These are phyloP conservation scores for Ormosia emarginata DNA, from an alignment of 306 rosid species.

Conservation along the genomic window DNA sequence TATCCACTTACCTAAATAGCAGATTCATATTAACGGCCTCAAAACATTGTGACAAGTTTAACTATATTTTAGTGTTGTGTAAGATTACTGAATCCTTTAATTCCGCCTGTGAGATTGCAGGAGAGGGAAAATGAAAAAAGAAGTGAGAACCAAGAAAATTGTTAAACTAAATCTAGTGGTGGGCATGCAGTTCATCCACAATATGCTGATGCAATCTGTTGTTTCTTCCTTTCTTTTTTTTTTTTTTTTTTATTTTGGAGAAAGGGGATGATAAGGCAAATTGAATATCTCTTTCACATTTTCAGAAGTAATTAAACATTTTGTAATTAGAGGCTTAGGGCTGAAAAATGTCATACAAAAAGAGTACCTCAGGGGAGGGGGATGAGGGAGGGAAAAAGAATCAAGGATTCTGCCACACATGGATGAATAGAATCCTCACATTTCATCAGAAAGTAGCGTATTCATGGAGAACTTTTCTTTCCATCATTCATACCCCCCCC, in stretches of 20 bases:
- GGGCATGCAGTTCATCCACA: not conserved
- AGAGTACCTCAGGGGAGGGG: not conserved
- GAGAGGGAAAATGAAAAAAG: not conserved
- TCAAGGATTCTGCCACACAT: not conserved
- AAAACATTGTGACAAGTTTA: not conserved
- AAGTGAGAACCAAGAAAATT: not conserved
- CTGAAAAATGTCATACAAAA: not conserved
- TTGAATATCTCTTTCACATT: not conserved
- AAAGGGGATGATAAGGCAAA: not conserved
- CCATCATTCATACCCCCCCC: not conserved
- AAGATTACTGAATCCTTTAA: not conserved
- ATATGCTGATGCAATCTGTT: conserved; percentile 12
- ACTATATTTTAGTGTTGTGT: not conserved
- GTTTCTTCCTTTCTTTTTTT: not conserved
- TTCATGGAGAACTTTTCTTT: not conserved
- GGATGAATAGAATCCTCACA: not conserved
- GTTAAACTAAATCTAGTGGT: not conserved
- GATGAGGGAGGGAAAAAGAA: not conserved
- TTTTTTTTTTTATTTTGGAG: too few relatives aligned
- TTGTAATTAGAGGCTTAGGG: not conserved
- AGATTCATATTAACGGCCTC: not conserved
- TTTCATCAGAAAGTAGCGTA: not conserved
- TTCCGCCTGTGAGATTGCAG: not conserved
- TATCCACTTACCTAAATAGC: not conserved
- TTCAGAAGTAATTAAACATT: not conserved